Base-by-base conservation (phyloP, 1,284 basidiomycete species). In the Thelephora terrestris region DNA sequence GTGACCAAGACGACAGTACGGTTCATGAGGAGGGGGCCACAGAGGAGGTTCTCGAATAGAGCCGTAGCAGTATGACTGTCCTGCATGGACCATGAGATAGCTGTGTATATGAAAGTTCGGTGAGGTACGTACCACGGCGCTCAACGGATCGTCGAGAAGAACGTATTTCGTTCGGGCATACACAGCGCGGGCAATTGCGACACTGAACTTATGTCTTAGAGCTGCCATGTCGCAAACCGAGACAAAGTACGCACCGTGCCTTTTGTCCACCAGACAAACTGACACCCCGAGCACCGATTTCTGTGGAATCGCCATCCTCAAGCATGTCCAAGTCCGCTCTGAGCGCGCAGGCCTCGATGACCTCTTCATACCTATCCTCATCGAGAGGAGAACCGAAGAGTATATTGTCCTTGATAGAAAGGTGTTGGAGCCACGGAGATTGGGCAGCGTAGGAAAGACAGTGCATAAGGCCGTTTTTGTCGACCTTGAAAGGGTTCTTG, bases 401-500 rank as follows among this genome's bases (percentile, higher is more conserved):
- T 51, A 88, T 81, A 58, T 88, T 87, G 32, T 85, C 81, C 58
- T 70, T 73, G 63, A 82, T 81, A 3, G 76, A 74, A 54, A 78
- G 74, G 56, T 81, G 77, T n/a, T 61, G 67, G 38, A 96, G 70
- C 91, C 90, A 96, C 0, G 92, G 83, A 1, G 81, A 76, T 64
- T 96, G 93, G 1, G 89, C 80, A 39, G 77, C 76, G 55, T 93
- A 95, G 1, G 91, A 89, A 27, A 93, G 80, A 7, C 81, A 71
- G 56, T 91, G 83, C 57, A 76, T 76, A 32, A 85, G 64, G 0
- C 85, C 81, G 21, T 79, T 67, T 20, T 74, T 70, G 62, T 88
- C 79, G 3, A 85, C 68, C 36, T 67, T 68, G 12, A 71, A 68
- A 2, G 73, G 62, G 47, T 81, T 68, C 61, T 91, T 91, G 12